phyloP scores from a whole-genome alignment of 352 stramenopile species.

The Phytopythium litorale region DNA sequence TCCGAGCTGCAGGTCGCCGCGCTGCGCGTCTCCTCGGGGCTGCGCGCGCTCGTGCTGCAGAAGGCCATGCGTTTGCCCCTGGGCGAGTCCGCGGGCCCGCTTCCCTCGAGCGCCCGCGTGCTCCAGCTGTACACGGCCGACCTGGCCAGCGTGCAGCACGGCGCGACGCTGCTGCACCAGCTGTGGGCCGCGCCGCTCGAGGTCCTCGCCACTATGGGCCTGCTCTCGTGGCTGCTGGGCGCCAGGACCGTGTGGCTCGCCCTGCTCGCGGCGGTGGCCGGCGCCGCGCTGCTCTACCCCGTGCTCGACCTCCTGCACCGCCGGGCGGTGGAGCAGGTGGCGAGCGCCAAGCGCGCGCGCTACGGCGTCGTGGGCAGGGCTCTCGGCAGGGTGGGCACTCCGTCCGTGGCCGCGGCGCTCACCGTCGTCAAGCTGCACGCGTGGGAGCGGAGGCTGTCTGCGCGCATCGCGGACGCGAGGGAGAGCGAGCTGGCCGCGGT shows the following conservation, averaged over 20 bases:
- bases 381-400: slow-evolving; percentile 20
- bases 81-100: slow-evolving; percentile 9
- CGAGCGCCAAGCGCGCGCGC: slow-evolving; percentile 42
- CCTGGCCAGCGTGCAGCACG: slow-evolving; percentile 55
- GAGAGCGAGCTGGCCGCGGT: slow-evolving; percentile 43
- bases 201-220: slow-evolving; percentile 38
- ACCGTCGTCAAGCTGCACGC: slow-evolving; percentile 95
- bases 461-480: slow-evolving; percentile 41
- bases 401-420: slow-evolving; percentile 41
- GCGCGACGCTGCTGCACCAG: slow-evolving; percentile 65
- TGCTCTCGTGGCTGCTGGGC: slow-evolving; percentile 56
- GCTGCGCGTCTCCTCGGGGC: slow-evolving; percentile 52
- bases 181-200: slow-evolving; percentile 57
- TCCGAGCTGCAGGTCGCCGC: slow-evolving; percentile 58
- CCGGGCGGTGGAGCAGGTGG: slow-evolving; percentile 32
- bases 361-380: slow-evolving; percentile 59
- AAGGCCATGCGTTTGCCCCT: slow-evolving; percentile 51
- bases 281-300: slow-evolving; percentile 34
- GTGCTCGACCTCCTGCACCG: slow-evolving; percentile 41
- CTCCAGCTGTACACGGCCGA: slow-evolving; percentile 59
- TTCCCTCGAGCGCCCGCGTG: slow-evolving; percentile 11
- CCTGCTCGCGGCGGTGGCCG: slow-evolving; percentile 28
- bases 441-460: slow-evolving; percentile 90
- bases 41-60: slow-evolving; percentile 76
- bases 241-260: slow-evolving; percentile 2